Conservation (phyloP, 2,329 filamentous ascomycete genomes). For the Alternaria postmessia region DNA sequence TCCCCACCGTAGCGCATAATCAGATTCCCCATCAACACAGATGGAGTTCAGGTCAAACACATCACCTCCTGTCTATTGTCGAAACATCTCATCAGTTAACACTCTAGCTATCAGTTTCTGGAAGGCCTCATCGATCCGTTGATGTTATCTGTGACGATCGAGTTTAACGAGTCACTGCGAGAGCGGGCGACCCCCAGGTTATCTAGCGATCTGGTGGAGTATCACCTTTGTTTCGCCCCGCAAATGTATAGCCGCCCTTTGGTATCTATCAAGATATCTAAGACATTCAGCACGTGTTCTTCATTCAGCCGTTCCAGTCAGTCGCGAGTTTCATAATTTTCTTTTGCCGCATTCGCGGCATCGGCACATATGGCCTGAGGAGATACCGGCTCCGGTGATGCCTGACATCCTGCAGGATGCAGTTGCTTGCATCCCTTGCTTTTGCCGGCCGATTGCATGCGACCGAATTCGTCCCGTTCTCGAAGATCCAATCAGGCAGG, state of each 20-base stretch:
- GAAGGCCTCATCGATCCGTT: too few relatives aligned
- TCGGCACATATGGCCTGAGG: not conserved
- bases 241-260: not conserved
- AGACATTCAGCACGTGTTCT: not conserved
- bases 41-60: not conserved
- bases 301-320: not conserved
- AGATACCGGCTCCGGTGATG: too few relatives aligned
- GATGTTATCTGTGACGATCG: too few relatives aligned
- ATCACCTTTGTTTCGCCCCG: not conserved
- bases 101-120: not conserved
- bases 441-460: too few relatives aligned
- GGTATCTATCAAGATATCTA: not conserved
- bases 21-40: not conserved
- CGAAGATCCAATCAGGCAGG: too few relatives aligned
- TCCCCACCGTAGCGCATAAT: too few relatives aligned
- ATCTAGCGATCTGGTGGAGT: too few relatives aligned
- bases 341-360: not conserved
- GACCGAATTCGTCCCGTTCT: too few relatives aligned
- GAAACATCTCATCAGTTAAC: not conserved
- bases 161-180: not conserved
- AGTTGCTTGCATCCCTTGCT: too few relatives aligned
- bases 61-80: not conserved
- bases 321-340: not conserved
- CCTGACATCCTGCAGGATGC: too few relatives aligned
- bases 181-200: too few relatives aligned